These are phyloP conservation scores for Dunaliella primolecta DNA, from an alignment of 139 green algal genomes.

Conservation along the genomic window DNA sequence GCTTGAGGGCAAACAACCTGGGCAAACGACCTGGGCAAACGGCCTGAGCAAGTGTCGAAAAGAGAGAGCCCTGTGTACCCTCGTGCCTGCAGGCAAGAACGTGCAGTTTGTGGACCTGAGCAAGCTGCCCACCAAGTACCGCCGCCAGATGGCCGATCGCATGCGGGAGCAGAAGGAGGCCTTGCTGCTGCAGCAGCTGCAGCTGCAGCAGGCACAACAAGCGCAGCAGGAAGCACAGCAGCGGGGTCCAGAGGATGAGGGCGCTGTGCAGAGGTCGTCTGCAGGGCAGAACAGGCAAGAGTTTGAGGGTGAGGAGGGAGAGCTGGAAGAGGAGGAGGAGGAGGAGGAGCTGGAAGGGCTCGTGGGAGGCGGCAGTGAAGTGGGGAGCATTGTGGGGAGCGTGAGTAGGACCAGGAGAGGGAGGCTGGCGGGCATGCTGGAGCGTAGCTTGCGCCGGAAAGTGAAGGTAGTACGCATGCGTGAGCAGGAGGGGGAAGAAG, in stretches of 20 bases:
- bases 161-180: not conserved
- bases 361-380: not conserved
- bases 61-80: no score
- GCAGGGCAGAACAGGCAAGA: not conserved
- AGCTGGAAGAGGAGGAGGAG: not conserved
- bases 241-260: not conserved
- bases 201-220: not conserved
- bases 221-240: not conserved
- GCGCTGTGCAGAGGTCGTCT: not conserved
- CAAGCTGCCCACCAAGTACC: constrained; percentile 33
- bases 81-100: constrained; percentile 34
- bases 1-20: constrained; percentile 27
- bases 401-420: constrained; percentile 8
- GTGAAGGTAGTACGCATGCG: not conserved
- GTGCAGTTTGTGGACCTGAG: constrained; percentile 28
- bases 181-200: not conserved
- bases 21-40: constrained; percentile 30
- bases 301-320: not conserved
- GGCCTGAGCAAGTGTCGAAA: no score
- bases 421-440: not conserved
- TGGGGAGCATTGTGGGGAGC: not conserved
- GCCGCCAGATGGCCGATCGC: not conserved
- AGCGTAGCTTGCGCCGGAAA: not conserved
- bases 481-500: constrained; percentile 10
- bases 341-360: not conserved